Evolutionary conservation across 495 filamentous ascomycete genomes (phyloP).

Genomic region (Penicillium flavigenum): DNA sequence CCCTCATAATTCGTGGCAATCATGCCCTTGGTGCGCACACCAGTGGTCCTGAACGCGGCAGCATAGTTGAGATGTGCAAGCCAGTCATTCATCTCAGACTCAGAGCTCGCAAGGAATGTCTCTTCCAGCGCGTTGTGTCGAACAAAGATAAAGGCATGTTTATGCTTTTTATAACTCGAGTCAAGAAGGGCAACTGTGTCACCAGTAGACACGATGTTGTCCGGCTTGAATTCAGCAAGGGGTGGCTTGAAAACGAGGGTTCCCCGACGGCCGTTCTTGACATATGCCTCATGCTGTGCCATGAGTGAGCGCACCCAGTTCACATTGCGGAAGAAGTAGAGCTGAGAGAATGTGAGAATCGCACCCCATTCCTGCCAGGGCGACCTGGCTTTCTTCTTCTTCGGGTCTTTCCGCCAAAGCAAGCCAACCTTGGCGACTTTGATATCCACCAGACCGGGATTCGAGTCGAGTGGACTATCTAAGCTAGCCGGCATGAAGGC

Average conservation of each 20-base stretch:
- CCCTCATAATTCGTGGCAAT: slow-evolving; percentile 84
- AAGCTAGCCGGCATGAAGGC: slow-evolving; percentile 89
- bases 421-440: slow-evolving; percentile 95
- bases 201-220: slow-evolving; percentile 86
- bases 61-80: slow-evolving; percentile 95
- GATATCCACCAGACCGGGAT: slow-evolving; percentile 93
- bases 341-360: slow-evolving; percentile 87
- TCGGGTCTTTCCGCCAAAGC: slow-evolving; percentile 91
- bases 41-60: slow-evolving; percentile 85
- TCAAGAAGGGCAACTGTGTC: slow-evolving; percentile 89
- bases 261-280: slow-evolving; percentile 51
- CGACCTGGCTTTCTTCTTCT: slow-evolving; percentile 90
- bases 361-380: slow-evolving; percentile 99
- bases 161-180: slow-evolving; percentile 88
- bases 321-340: slow-evolving; percentile 95
- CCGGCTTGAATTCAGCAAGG: slow-evolving; percentile 86
- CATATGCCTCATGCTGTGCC: slow-evolving; percentile 77
- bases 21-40: slow-evolving; percentile 86
- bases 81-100: slow-evolving; percentile 96
- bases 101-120: slow-evolving; percentile 82
- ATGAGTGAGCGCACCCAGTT: slow-evolving; percentile 89
- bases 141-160: slow-evolving; percentile 89
- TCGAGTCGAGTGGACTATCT: slow-evolving; percentile 80
- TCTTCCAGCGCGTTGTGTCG: slow-evolving; percentile 89
- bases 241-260: slow-evolving; percentile 88